Evolutionary conservation across 1,284 basidiomycete species (phyloP).

Genomic region (Ustilago esculenta): DNA sequence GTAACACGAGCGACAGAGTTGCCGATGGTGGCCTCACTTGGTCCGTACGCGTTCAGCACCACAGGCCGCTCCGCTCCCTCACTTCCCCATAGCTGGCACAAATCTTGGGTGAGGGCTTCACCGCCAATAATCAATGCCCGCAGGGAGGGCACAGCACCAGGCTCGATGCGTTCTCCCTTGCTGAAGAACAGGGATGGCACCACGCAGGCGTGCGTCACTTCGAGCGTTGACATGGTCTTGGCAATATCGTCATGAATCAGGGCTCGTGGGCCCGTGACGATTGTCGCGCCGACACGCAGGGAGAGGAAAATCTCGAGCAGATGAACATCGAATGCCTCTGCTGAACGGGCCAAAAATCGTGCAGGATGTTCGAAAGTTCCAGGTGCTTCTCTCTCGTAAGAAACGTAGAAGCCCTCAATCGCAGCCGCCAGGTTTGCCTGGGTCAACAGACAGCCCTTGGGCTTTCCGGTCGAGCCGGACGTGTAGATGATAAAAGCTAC

Average conservation of each 20-base stretch:
- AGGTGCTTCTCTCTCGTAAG: conserved; percentile 49
- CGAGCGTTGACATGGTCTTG: conserved; percentile 49
- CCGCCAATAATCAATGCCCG: conserved; percentile 61
- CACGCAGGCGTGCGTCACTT: conserved; percentile 63
- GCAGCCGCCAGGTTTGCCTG: conserved; percentile 55
- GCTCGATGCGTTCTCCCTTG: conserved; percentile 48
- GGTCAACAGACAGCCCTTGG: conserved; percentile 60
- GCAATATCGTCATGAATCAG: conserved; percentile 61
- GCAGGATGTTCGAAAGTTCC: conserved; percentile 34
- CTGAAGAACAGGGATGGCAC: conserved; percentile 65
- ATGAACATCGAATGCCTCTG: conserved; percentile 66
- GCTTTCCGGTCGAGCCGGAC: conserved; percentile 61
- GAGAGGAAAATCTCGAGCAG: conserved; percentile 65
- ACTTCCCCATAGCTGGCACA: conserved; percentile 55
- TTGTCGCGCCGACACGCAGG: conserved; percentile 58
- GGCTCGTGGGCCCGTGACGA: conserved; percentile 60
- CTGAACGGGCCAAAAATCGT: conserved; percentile 62
- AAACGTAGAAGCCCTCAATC: conserved; percentile 48
- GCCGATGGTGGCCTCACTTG: conserved; percentile 64
- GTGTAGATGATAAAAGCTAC: conserved; percentile 64
- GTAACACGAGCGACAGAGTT: conserved; percentile 58
- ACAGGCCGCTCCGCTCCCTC: conserved; percentile 27
- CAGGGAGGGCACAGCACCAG: conserved; percentile 51
- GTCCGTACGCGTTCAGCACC: conserved; percentile 63
- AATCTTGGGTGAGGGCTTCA: conserved; percentile 54